Evolutionary conservation across 768 basidiomycete species (phyloP).

Genomic region (Calocera cornea): DNA sequence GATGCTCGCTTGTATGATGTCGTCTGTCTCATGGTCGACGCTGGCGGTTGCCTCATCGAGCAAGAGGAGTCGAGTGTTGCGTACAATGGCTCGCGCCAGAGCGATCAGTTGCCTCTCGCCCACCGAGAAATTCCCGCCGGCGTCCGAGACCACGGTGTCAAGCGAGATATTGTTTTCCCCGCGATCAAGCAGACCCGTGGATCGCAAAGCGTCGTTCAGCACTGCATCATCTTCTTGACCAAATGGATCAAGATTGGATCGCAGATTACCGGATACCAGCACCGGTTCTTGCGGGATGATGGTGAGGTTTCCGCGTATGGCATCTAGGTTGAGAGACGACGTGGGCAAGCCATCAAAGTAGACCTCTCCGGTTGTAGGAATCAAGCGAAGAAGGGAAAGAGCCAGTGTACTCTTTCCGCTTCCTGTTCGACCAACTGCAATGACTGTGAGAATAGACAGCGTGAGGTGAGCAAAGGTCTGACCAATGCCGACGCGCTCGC

Average conservation of each 20-base stretch:
- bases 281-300: constrained; percentile 45
- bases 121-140: constrained; percentile 38
- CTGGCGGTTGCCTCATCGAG: constrained; percentile 42
- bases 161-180: constrained; percentile 29
- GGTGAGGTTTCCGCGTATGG: constrained; percentile 43
- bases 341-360: constrained; percentile 42
- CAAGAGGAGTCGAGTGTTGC: constrained; percentile 43
- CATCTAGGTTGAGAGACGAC: constrained; percentile 39
- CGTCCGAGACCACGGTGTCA: constrained; percentile 33
- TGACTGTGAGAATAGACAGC: constrained; percentile 1
- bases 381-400: constrained; percentile 42
- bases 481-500: constrained; percentile 48
- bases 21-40: constrained; percentile 43
- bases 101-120: constrained; percentile 50
- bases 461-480: constrained; percentile 10
- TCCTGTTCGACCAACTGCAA: constrained; percentile 44
- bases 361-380: constrained; percentile 42
- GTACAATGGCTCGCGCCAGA: constrained; percentile 43
- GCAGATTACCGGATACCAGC: constrained; percentile 41
- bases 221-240: constrained; percentile 39
- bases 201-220: constrained; percentile 36
- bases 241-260: constrained; percentile 51
- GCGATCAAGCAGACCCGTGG: constrained; percentile 29
- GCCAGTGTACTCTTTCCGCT: constrained; percentile 43
- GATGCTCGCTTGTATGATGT: constrained; percentile 43